Evolutionary conservation across 2,329 filamentous ascomycete species (phyloP).

Genomic region (Fusarium anguioides): DNA sequence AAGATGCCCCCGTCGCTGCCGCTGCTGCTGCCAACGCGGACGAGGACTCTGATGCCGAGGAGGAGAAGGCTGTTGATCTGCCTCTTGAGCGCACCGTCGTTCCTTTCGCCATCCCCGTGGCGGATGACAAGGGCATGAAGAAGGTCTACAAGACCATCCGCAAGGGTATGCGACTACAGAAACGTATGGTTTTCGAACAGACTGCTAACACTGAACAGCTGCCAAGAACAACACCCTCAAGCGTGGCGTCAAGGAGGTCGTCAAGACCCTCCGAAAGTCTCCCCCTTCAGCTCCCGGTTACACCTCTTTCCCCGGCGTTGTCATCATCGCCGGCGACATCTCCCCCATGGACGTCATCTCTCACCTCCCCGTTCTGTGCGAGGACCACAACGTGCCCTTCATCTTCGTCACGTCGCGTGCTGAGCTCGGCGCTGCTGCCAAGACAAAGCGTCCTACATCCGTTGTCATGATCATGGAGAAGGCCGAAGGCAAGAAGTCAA

Average conservation of each 20-base stretch:
- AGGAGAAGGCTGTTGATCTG: conserved; percentile 57
- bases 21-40: conserved; percentile 57
- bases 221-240: conserved; percentile 96
- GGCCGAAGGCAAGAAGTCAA: conserved; percentile 58
- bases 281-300: conserved; percentile 73
- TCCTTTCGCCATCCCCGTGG: conserved; percentile 84
- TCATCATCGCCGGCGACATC: conserved; percentile 96
- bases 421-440: conserved; percentile 91
- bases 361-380: conserved; percentile 96
- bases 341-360: conserved; percentile 99
- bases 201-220: conserved; percentile 65
- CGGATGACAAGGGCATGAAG: conserved; percentile 80
- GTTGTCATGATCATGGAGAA: conserved; percentile 88
- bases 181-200: background rate
- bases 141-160: conserved; percentile 68
- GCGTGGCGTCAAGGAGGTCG: conserved; percentile 98
- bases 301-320: conserved; percentile 75
- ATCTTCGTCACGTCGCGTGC: conserved; percentile 93
- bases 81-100: conserved; percentile 71
- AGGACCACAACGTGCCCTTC: conserved; percentile 97
- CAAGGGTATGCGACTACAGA: conserved; percentile 59
- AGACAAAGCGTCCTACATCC: conserved; percentile 95
- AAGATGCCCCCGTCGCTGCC: conserved; percentile 60
- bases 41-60: conserved; percentile 59
- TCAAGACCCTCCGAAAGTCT: conserved; percentile 97